Evolutionary conservation across 2,329 filamentous ascomycete species (phyloP).

Genomic region (Aschersonia sp.): DNA sequence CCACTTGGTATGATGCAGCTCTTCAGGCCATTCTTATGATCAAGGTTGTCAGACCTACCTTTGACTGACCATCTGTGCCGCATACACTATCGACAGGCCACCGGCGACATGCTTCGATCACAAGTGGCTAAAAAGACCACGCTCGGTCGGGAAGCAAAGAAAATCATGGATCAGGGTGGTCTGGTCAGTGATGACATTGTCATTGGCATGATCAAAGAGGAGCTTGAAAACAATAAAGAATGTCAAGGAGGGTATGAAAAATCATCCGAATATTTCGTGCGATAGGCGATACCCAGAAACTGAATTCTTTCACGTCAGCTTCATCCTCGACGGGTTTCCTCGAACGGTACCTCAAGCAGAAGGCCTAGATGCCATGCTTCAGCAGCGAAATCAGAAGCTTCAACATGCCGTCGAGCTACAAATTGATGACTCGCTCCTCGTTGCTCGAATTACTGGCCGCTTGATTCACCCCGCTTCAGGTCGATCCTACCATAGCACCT

Average conservation of each 20-base stretch:
- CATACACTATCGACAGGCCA: slow-evolving; percentile 47
- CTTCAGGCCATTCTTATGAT: not conserved
- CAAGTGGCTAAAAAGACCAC: slow-evolving; percentile 96
- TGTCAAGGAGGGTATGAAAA: slow-evolving; percentile 80
- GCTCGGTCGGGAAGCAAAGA: slow-evolving; percentile 92
- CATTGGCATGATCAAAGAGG: slow-evolving; percentile 98
- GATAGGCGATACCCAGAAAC: not conserved
- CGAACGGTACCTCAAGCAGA: slow-evolving; percentile 92
- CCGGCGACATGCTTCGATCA: slow-evolving; percentile 96
- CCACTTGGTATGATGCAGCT: slow-evolving; percentile 63
- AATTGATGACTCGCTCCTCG: slow-evolving; percentile 88
- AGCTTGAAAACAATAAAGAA: slow-evolving; percentile 86
- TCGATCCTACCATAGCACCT: slow-evolving; percentile 94
- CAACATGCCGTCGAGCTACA: slow-evolving; percentile 94
- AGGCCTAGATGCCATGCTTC: slow-evolving; percentile 86
- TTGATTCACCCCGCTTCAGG: slow-evolving; percentile 92
- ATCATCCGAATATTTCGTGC: slow-evolving; percentile 1
- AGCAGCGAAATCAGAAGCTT: slow-evolving; percentile 62
- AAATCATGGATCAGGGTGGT: slow-evolving; percentile 98
- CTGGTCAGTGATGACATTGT: slow-evolving; percentile 98
- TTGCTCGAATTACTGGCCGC: slow-evolving; percentile 91
- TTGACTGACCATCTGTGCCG: not conserved
- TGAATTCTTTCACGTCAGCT: slow-evolving; percentile 36
- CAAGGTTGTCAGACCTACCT: too few relatives aligned
- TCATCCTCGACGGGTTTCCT: slow-evolving; percentile 98